Evolutionary conservation across 805 yeast genomes (phyloP).

Genomic region (Candida golubevii): DNA sequence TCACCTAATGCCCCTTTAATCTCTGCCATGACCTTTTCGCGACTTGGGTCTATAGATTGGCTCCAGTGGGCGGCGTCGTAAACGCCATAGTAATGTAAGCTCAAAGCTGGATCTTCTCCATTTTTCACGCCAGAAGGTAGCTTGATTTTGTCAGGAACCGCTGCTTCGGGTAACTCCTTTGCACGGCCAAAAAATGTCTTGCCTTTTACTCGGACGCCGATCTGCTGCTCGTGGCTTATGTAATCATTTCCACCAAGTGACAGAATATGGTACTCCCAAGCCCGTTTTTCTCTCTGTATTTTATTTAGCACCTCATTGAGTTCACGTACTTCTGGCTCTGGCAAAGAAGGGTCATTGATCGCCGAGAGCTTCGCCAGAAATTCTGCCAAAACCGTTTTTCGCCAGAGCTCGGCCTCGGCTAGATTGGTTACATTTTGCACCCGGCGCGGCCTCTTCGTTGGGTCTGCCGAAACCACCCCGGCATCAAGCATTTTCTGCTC

Average conservation of each 20-base stretch:
- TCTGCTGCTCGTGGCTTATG: constrained; percentile 26
- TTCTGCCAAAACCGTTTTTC: constrained; percentile 58
- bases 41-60: constrained; percentile 1
- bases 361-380: constrained; percentile 55
- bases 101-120: constrained; percentile 10
- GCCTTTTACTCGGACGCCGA: constrained; percentile 40
- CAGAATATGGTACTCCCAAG: constrained; percentile 76
- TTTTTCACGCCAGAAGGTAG: constrained; percentile 9
- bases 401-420: constrained; percentile 68
- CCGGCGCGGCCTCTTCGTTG: constrained; percentile 56
- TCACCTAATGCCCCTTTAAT: constrained; percentile 13
- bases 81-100: constrained; percentile 41
- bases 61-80: constrained; percentile 22
- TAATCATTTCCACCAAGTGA: constrained; percentile 74
- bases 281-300: constrained; percentile 58
- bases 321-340: constrained; percentile 64
- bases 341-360: constrained; percentile 54
- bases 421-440: constrained; percentile 50
- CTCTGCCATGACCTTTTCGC: constrained; percentile 9
- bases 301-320: constrained; percentile 71
- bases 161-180: constrained; percentile 69
- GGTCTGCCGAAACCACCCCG: constrained; percentile 55
- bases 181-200: constrained; percentile 83
- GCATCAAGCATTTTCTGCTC: constrained; percentile 55
- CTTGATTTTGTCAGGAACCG: constrained; percentile 6